Percentiles rank a stretch among this genome's conserved stretches.
These are phyloP conservation scores for Talaromyces atroroseus DNA, from an alignment of 2,329 filamentous ascomycete species.

Conservation along the genomic window DNA sequence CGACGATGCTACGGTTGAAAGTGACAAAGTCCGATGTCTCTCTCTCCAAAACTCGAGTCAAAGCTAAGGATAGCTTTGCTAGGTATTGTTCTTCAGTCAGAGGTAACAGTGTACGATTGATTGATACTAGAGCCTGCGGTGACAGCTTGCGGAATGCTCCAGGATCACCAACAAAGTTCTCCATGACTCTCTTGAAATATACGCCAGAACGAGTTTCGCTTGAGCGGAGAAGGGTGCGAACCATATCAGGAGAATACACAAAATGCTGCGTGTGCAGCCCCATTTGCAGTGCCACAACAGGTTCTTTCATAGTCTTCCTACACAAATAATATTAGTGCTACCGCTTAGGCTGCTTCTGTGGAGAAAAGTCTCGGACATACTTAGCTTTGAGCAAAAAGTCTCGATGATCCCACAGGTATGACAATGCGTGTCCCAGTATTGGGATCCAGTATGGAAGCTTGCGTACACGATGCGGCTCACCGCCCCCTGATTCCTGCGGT, in stretches of 20 bases:
- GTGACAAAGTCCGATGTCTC: slow-evolving; percentile 54
- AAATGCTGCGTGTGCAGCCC: slow-evolving; percentile 47
- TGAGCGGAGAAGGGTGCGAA: slow-evolving; percentile 35
- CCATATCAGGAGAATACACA: slow-evolving; percentile 45
- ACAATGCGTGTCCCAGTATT: slow-evolving; percentile 49
- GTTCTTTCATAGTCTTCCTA: slow-evolving; percentile 33
- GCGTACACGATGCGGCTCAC: slow-evolving; percentile 37
- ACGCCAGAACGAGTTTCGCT: slow-evolving; percentile 23
- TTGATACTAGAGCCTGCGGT: slow-evolving; percentile 28
- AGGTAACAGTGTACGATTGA: slow-evolving; percentile 33
- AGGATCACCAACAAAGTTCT: slow-evolving; percentile 41
- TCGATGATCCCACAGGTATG: slow-evolving; percentile 43
- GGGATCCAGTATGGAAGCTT: slow-evolving; percentile 57
- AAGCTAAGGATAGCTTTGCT: slow-evolving; percentile 34
- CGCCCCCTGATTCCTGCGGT: slow-evolving; percentile 18
- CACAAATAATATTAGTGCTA: slow-evolving; percentile 13
- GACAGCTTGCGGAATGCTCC: slow-evolving; percentile 32
- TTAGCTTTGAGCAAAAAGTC: slow-evolving; percentile 40
- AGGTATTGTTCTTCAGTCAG: slow-evolving; percentile 47
- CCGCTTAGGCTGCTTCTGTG: background rate
- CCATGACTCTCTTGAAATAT: slow-evolving; percentile 31
- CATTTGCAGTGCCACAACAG: slow-evolving; percentile 47
- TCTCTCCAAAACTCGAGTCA: slow-evolving; percentile 36
- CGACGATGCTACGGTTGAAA: slow-evolving; percentile 54
- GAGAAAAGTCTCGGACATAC: slow-evolving; percentile 23